Percentiles rank a stretch among this genome's conserved stretches.
Conservation (phyloP, 768 basidiomycete genomes). For the Psilocybe cyanescens region DNA sequence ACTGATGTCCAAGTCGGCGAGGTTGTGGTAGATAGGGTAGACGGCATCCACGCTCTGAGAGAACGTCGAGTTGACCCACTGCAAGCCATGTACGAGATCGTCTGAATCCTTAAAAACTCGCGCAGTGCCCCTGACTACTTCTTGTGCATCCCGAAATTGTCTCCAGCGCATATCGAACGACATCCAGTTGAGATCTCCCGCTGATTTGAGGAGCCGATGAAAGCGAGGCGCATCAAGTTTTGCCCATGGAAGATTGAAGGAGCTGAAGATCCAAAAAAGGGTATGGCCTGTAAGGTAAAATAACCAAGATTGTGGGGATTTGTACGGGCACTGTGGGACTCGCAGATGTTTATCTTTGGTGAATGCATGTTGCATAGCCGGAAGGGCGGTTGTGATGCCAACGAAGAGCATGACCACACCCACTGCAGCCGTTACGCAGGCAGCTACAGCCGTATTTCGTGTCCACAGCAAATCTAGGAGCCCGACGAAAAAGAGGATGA, state of each 20-base stretch:
- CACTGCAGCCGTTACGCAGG: slow-evolving; percentile 18
- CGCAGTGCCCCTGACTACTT: slow-evolving; percentile 26
- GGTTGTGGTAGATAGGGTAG: slow-evolving; percentile 29
- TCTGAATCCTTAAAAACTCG: slow-evolving; percentile 23
- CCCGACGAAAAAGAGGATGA: slow-evolving; percentile 29
- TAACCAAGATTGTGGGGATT: slow-evolving; percentile 37
- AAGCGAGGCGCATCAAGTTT: slow-evolving; percentile 26
- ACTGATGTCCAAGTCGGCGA: slow-evolving; percentile 25
- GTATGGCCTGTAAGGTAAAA: slow-evolving; percentile 27
- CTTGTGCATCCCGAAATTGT: slow-evolving; percentile 28
- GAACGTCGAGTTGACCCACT: slow-evolving; percentile 34
- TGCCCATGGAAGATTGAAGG: slow-evolving; percentile 26
- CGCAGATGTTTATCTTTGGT: slow-evolving; percentile 27
- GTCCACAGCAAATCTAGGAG: slow-evolving; percentile 30
- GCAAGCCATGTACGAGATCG: slow-evolving; percentile 29
- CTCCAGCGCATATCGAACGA: slow-evolving; percentile 35
- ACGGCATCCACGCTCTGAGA: slow-evolving; percentile 31
- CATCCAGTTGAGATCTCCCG: slow-evolving; percentile 31
- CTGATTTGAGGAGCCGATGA: slow-evolving; percentile 29
- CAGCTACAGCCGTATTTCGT: slow-evolving; percentile 23
- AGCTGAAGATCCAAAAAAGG: slow-evolving; percentile 23
- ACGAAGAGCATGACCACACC: slow-evolving; percentile 28
- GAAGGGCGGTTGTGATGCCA: slow-evolving; percentile 27
- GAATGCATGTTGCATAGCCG: slow-evolving; percentile 31
- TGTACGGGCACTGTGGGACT: slow-evolving; percentile 34